phyloP scores from a whole-genome alignment of 352 stramenopile genomes.

The Thalassiosira allenii region DNA sequence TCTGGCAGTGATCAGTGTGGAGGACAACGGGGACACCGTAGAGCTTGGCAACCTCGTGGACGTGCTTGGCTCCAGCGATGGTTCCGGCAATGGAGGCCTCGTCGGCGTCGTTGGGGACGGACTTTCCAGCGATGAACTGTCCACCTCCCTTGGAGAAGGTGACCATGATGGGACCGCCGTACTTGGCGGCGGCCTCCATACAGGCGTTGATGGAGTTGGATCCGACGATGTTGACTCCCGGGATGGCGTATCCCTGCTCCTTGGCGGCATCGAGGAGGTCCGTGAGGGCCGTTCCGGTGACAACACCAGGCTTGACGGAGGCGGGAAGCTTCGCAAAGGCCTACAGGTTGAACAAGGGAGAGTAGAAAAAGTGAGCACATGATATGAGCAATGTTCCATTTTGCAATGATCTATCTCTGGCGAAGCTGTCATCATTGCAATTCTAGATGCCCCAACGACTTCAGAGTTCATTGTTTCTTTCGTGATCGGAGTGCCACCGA shows the following conservation, averaged over 20 bases:
- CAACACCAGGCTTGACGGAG: constrained; percentile 85
- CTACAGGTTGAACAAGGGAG: constrained; percentile 30
- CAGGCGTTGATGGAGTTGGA: constrained; percentile 94
- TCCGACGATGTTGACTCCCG: constrained; percentile 86
- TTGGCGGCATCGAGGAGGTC: constrained; percentile 86
- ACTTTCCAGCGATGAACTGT: constrained; percentile 97
- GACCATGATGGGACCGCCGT: constrained; percentile 96
- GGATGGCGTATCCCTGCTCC: constrained; percentile 86
- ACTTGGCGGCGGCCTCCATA: constrained; percentile 95
- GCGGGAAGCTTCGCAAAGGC: constrained; percentile 84
- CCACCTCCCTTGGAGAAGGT: constrained; percentile 98
- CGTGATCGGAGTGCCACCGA: background rate
- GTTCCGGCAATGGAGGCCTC: constrained; percentile 87
- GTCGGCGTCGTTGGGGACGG: constrained; percentile 94
- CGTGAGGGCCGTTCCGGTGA: constrained; percentile 81
- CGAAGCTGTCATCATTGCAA: too few species aligned
- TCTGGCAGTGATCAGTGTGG: constrained; percentile 99
- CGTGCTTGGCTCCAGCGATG: constrained; percentile 94
- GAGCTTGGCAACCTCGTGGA: constrained; percentile 94
- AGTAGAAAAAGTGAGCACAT: background rate
- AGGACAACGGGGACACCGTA: constrained; percentile 97
- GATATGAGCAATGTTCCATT: background rate
- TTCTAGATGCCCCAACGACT: background rate
- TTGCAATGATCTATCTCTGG: too few species aligned
- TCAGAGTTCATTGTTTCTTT: background rate